These are phyloP conservation scores for Rhizophagus prolifer DNA, from an alignment of 192 early-diverging fungal species.

Conservation along the genomic window DNA sequence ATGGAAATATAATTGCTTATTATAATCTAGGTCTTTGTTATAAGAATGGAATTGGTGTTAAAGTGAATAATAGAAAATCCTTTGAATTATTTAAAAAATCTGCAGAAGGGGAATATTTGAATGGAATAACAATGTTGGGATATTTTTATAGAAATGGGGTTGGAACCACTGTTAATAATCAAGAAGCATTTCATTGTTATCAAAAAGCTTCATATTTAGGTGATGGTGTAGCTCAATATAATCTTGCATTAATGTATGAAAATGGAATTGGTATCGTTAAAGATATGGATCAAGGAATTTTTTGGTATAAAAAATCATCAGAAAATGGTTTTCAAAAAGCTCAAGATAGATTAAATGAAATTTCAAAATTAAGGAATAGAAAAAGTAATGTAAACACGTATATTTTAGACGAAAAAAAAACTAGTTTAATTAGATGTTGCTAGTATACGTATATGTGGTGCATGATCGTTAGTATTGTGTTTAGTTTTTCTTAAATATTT, in stretches of 20 bases:
- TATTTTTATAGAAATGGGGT: constrained; percentile 6
- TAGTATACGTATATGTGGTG: too few relatives aligned
- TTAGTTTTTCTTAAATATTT: too few relatives aligned
- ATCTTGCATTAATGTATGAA: background rate
- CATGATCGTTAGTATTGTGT: too few relatives aligned
- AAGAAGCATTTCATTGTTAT: background rate
- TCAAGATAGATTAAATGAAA: background rate
- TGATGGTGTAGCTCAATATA: background rate
- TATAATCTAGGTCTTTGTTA: constrained; percentile 62
- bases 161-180: background rate
- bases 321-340: background rate
- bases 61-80: constrained; percentile 19
- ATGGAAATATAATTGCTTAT: constrained; percentile 55
- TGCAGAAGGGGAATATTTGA: background rate
- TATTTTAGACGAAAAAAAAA: too few relatives aligned
- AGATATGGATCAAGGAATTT: background rate
- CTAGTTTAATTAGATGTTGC: too few relatives aligned
- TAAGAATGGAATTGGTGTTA: constrained; percentile 16
- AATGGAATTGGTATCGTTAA: background rate
- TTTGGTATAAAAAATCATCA: background rate
- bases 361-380: background rate
- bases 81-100: background rate
- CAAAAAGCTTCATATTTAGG: background rate
- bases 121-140: background rate
- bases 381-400: too few relatives aligned